phyloP scores from a whole-genome alignment of 1,139 yeast species.

The Candida sp. region DNA sequence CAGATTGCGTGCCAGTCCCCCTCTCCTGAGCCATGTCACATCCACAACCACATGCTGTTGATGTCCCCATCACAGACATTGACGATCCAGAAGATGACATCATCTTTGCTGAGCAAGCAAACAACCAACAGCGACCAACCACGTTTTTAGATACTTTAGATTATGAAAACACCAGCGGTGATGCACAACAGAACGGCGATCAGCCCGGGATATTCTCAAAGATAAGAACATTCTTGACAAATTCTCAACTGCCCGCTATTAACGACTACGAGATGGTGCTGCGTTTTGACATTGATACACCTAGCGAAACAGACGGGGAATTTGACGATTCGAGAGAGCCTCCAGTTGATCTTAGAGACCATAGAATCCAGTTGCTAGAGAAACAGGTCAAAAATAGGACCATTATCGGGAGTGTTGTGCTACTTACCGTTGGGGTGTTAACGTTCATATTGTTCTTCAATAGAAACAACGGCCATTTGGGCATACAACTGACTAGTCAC shows the following conservation, averaged over 20 bases:
- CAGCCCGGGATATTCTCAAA: slow-evolving; percentile 7
- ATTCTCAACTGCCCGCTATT: not conserved
- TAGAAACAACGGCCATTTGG: not conserved
- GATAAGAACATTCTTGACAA: slow-evolving; percentile 12
- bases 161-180: slow-evolving; percentile 20
- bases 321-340: slow-evolving; percentile 7
- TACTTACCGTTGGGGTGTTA: slow-evolving; percentile 10
- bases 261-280: slow-evolving; percentile 16
- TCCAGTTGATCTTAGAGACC: slow-evolving; percentile 15
- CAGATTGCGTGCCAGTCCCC: too few relatives aligned
- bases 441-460: slow-evolving; percentile 9
- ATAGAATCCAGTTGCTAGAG: slow-evolving; percentile 15
- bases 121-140: not conserved
- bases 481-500: not conserved
- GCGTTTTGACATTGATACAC: slow-evolving; percentile 11
- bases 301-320: slow-evolving; percentile 9
- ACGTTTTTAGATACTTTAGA: slow-evolving; percentile 23
- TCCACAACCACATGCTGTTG: slow-evolving; percentile 43
- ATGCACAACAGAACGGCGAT: not conserved
- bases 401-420: slow-evolving; percentile 9
- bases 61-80: slow-evolving; percentile 61
- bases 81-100: slow-evolving; percentile 58
- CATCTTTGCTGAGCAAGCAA: slow-evolving; percentile 24
- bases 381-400: slow-evolving; percentile 15
- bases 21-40: not conserved